Conservation (phyloP, 768 basidiomycete species). For the Sporobolomyces phaffii region DNA sequence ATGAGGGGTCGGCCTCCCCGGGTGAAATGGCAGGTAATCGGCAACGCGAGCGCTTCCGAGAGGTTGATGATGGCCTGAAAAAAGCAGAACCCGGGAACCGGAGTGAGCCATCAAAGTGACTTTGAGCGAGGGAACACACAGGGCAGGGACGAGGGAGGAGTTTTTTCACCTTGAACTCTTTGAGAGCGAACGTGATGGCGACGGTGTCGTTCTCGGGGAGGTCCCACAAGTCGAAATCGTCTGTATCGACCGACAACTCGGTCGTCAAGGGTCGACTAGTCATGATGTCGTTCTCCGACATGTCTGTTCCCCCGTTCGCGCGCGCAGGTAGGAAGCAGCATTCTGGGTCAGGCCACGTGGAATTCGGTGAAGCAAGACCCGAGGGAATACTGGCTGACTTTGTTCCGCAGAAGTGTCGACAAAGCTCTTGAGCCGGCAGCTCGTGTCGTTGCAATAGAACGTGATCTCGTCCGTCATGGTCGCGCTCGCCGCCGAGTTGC, state of each 20-base stretch:
- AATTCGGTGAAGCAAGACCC: no score
- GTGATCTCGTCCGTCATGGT: conserved; percentile 37
- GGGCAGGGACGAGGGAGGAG: neutral
- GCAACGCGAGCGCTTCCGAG: conserved; percentile 11
- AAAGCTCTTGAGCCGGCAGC: conserved; percentile 29
- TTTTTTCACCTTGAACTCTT: conserved; percentile 29
- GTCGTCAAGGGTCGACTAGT: conserved; percentile 19
- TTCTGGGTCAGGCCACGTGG: no score
- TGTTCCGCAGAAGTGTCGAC: neutral
- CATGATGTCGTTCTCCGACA: conserved; percentile 7
- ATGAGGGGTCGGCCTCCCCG: conserved; percentile 25
- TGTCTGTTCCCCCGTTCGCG: no score
- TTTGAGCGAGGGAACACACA: neutral
- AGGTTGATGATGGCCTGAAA: conserved; percentile 31
- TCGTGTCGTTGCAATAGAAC: conserved; percentile 15
- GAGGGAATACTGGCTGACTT: neutral
- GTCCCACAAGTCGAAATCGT: conserved; percentile 33
- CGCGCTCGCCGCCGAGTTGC: conserved; percentile 15
- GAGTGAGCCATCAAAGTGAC: neutral
- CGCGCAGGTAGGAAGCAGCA: no score
- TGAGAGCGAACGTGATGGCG: conserved; percentile 22
- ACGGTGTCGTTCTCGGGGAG: neutral
- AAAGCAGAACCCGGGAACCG: no score
- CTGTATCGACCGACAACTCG: conserved; percentile 22
- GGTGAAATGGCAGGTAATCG: conserved; percentile 24